Evolutionary conservation across 352 stramenopile species (phyloP).

Genomic region (Phytophthora citricola): DNA sequence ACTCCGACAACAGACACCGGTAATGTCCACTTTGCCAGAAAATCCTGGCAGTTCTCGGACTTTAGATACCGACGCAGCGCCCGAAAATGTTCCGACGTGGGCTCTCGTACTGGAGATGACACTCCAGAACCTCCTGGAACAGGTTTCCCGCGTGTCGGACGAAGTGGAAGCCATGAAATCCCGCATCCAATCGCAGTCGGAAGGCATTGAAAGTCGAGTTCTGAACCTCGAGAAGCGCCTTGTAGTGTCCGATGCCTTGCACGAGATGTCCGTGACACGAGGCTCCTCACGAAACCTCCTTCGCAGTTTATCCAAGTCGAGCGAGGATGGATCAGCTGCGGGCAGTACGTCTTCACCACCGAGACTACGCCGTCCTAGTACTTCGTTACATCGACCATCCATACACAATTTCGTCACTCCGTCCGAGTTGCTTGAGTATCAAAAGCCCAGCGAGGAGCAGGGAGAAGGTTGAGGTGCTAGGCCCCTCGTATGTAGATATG

Average conservation of each 20-base stretch:
- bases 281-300: slow-evolving; percentile 25
- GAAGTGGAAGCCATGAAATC: slow-evolving; percentile 63
- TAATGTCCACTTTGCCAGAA: slow-evolving; percentile 27
- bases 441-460: slow-evolving; percentile 35
- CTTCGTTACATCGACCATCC: slow-evolving; percentile 40
- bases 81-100: slow-evolving; percentile 49
- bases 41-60: slow-evolving; percentile 7
- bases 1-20: slow-evolving; percentile 11
- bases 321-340: slow-evolving; percentile 12
- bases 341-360: slow-evolving; percentile 3
- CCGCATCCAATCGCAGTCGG: slow-evolving; percentile 52
- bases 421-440: slow-evolving; percentile 69
- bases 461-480: slow-evolving; percentile 23
- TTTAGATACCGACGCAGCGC: slow-evolving; percentile 8
- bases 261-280: slow-evolving; percentile 47
- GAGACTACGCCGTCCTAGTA: slow-evolving; percentile 14
- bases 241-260: slow-evolving; percentile 55
- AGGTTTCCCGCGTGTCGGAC: slow-evolving; percentile 58
- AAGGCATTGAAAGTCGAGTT: slow-evolving; percentile 47
- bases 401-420: slow-evolving; percentile 66
- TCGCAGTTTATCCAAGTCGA: slow-evolving; percentile 19
- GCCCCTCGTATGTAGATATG: slow-evolving; percentile 25
- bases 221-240: slow-evolving; percentile 55
- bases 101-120: slow-evolving; percentile 55
- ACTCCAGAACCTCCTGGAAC: slow-evolving; percentile 59